These are phyloP conservation scores for Pogostemon cablin DNA, from an alignment of 257 asterid genomes.

Conservation along the genomic window DNA sequence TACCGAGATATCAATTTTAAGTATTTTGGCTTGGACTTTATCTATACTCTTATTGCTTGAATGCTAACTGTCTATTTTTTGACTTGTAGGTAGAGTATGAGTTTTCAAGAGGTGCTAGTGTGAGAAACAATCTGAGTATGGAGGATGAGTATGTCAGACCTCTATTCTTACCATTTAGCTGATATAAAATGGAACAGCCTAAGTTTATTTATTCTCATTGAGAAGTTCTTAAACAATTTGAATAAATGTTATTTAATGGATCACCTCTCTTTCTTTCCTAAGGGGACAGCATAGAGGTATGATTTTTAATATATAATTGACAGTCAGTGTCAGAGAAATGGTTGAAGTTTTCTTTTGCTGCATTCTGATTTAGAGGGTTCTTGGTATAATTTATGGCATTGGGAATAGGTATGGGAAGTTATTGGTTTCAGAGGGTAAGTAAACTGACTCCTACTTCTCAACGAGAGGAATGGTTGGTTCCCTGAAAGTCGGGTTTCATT, in stretches of 20 bases:
- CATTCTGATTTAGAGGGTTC: not conserved
- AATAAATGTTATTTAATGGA: too few species aligned
- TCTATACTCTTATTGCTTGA: constrained; percentile 24
- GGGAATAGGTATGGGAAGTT: too few species aligned
- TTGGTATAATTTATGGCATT: too few species aligned
- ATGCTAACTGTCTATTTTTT: constrained; percentile 33
- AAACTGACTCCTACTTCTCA: too few species aligned
- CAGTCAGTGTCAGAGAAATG: not conserved
- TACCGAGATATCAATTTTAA: constrained; percentile 16
- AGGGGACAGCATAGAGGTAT: not conserved
- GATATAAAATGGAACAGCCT: constrained; percentile 14
- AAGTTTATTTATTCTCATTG: not conserved
- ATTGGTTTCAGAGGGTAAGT: too few species aligned
- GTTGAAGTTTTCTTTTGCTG: constrained; percentile 13
- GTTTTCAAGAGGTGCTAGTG: constrained; percentile 67
- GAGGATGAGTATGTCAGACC: constrained; percentile 72
- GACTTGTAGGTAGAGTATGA: constrained; percentile 72
- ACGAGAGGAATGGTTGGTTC: too few species aligned
- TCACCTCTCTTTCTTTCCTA: constrained; percentile 11
- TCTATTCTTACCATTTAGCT: constrained; percentile 7
- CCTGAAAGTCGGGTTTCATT: too few species aligned
- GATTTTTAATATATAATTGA: constrained; percentile 15
- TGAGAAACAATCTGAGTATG: constrained; percentile 70
- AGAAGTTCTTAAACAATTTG: constrained; percentile 1
- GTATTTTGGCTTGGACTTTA: constrained; percentile 13